A percentile compares a stretch with the other conserved stretches of the same genome.
These are phyloP conservation scores for Flaveria trinervia DNA, from an alignment of 129 eudicot species.

Conservation along the genomic window DNA sequence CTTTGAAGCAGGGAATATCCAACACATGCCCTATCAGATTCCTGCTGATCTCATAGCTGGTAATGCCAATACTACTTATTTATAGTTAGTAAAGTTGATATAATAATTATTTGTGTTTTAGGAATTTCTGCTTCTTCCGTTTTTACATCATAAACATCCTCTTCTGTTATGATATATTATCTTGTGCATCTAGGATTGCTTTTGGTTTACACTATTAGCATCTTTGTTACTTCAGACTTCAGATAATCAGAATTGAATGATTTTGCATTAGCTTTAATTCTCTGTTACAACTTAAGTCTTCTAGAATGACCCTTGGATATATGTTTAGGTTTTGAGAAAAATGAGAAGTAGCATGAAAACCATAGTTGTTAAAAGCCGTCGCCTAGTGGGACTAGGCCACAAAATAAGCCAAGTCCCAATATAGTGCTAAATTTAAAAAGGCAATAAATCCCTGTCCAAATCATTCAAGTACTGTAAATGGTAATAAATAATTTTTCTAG, in stretches of 20 bases:
- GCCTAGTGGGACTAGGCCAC: no score
- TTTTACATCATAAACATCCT: conserved; percentile 12
- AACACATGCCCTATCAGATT: conserved; percentile 65
- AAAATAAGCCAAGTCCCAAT: no score
- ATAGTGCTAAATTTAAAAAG: no score
- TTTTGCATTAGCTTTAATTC: background rate
- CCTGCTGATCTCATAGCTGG: conserved; percentile 84
- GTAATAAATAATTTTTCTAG: no score
- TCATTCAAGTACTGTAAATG: no score
- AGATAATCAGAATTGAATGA: background rate
- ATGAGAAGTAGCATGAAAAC: background rate
- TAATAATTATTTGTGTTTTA: conserved; percentile 20
- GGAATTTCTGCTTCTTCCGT: conserved; percentile 11
- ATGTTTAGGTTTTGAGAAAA: conserved; percentile 2
- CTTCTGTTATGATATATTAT: conserved; percentile 6
- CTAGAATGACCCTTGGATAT: conserved; percentile 17
- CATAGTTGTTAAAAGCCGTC: no score
- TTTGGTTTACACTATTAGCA: background rate
- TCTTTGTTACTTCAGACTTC: conserved; percentile 8
- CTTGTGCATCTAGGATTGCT: conserved; percentile 17
- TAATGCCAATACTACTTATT: conserved; percentile 34
- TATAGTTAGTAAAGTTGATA: conserved; percentile 22
- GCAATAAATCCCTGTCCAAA: no score
- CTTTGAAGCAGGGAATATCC: conserved; percentile 53
- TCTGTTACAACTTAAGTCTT: conserved; percentile 2